Evolutionary conservation across 176 grass and related monocot species (phyloP).

Genomic region (Typha latifolia): DNA sequence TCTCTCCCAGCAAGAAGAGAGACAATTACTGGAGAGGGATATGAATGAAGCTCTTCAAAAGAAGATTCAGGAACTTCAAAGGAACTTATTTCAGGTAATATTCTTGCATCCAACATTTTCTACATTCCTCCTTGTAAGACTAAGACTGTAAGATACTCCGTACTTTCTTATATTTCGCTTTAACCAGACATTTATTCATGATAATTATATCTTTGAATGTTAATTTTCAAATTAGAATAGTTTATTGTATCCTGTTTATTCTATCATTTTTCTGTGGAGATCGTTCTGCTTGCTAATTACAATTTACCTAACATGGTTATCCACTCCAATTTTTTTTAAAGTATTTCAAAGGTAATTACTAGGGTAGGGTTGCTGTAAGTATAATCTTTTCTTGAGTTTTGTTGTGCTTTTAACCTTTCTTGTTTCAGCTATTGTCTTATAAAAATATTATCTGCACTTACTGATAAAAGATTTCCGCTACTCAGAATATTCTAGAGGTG

Average conservation of each 20-base stretch:
- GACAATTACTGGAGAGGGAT: conserved; percentile 75
- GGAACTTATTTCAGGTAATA: conserved; percentile 82
- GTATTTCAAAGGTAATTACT: too few species aligned
- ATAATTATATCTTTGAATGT: not conserved
- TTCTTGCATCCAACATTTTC: not conserved
- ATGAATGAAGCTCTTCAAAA: conserved; percentile 48
- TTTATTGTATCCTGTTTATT: not conserved
- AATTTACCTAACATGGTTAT: too few species aligned
- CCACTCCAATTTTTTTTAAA: too few species aligned
- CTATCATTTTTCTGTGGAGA: too few species aligned
- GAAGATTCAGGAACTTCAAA: conserved; percentile 67
- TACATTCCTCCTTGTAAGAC: not conserved
- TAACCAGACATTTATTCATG: not conserved
- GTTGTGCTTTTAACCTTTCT: too few species aligned
- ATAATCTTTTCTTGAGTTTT: too few species aligned
- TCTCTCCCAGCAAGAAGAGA: conserved; percentile 94
- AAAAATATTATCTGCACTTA: too few species aligned
- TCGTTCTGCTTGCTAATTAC: too few species aligned
- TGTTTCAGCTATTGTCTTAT: too few species aligned
- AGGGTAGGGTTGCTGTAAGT: too few species aligned
- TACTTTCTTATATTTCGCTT: not conserved
- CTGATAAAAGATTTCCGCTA: too few species aligned
- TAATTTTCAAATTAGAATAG: not conserved
- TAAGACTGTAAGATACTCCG: not conserved
- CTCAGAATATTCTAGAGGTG: too few species aligned